Conservation (phyloP, 192 early-diverging fungal genomes). For the Pilobolus umbonatus region DNA sequence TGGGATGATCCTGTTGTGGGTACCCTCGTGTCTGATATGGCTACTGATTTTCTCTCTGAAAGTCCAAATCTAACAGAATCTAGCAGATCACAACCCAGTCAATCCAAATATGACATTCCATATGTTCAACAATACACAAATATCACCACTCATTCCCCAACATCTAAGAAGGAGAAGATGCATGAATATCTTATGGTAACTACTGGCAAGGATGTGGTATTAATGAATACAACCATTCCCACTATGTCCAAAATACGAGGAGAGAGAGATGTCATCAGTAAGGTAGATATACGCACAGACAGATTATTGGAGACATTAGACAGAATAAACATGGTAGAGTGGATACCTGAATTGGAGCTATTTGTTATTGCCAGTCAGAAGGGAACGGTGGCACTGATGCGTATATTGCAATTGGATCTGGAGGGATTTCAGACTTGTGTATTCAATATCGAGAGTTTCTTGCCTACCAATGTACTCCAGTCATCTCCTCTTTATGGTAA, state of each 20-base stretch:
- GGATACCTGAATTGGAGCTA: slow-evolving; percentile 31
- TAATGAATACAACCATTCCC: slow-evolving; percentile 13
- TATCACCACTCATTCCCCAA: too few relatives aligned
- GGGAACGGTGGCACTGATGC: slow-evolving; percentile 24
- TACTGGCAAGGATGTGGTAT: slow-evolving; percentile 15
- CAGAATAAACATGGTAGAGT: slow-evolving; percentile 26
- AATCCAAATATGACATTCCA: too few relatives aligned
- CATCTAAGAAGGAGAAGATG: too few relatives aligned
- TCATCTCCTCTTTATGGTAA: slow-evolving; percentile 25
- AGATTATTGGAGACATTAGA: slow-evolving; percentile 13
- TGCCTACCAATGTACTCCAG: slow-evolving; percentile 16
- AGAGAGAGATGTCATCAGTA: slow-evolving; percentile 13
- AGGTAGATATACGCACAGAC: slow-evolving; percentile 24
- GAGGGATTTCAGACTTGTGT: slow-evolving; percentile 15
- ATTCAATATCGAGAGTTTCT: slow-evolving; percentile 26
- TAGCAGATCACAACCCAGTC: too few relatives aligned
- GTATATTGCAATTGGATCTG: slow-evolving; percentile 24
- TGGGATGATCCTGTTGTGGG: slow-evolving; percentile 22
- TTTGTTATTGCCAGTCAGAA: slow-evolving; percentile 24
- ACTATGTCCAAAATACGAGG: slow-evolving; percentile 13
- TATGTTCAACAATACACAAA: too few relatives aligned
- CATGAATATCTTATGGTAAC: slow-evolving; percentile 24
- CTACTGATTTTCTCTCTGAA: too few relatives aligned
- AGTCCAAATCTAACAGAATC: too few relatives aligned
- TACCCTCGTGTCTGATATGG: too few relatives aligned